These are phyloP conservation scores for Phyllosticta ampelicida DNA, from an alignment of 2,329 filamentous ascomycete genomes.

Conservation along the genomic window DNA sequence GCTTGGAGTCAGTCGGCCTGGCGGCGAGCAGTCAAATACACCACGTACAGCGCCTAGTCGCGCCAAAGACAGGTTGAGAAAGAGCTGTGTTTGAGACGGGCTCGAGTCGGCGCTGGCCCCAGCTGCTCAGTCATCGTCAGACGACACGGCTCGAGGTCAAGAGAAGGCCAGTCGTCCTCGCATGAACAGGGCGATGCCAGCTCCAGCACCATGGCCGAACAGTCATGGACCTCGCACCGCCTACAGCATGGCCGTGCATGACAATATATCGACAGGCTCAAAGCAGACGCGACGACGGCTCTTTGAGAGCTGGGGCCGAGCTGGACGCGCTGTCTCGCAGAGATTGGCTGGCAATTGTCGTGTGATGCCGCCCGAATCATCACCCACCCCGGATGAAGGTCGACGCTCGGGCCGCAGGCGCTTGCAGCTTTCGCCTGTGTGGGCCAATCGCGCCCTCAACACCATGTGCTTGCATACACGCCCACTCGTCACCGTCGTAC, in stretches of 20 bases:
- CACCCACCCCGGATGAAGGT: not conserved
- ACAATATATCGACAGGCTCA: constrained; percentile 4
- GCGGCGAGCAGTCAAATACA: not conserved
- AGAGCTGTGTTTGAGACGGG: not conserved
- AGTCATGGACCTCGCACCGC: not conserved
- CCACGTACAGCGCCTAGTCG: not conserved
- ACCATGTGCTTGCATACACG: not conserved
- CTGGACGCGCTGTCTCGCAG: not conserved
- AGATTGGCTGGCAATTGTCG: not conserved
- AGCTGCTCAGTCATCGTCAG: not conserved
- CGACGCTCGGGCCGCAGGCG: constrained; percentile 3
- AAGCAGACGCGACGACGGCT: constrained; percentile 1
- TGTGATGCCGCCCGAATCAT: constrained; percentile 6
- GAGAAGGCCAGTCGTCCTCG: not conserved
- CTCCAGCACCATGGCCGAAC: not conserved
- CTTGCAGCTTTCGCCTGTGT: constrained; percentile 1
- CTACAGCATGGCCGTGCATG: not conserved
- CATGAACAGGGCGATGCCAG: not conserved
- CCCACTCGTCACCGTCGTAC: not conserved
- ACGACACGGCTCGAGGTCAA: not conserved
- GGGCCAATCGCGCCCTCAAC: constrained; percentile 1
- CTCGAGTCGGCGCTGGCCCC: no score
- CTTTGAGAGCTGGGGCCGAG: not conserved
- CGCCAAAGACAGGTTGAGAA: not conserved
- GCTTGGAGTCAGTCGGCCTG: not conserved